phyloP scores from a whole-genome alignment of 352 stramenopile genomes.

The Phytopythium ostracodes region DNA sequence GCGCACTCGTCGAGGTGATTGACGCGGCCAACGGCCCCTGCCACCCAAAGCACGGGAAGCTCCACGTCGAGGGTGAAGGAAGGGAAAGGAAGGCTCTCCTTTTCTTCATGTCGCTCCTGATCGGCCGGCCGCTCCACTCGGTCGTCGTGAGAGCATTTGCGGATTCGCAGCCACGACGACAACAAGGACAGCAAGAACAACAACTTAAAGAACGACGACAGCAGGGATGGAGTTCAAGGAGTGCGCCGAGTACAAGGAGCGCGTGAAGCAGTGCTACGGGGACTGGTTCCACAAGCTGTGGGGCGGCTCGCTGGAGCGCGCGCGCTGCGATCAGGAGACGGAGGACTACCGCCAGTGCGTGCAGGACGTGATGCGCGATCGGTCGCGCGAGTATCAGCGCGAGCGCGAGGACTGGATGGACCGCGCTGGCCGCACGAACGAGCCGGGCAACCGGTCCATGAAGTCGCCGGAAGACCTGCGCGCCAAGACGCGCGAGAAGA shows the following conservation, averaged over 20 bases:
- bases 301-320: conserved; percentile 52
- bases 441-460: conserved; percentile 14
- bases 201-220: conserved; percentile 16
- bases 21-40: too few relatives aligned
- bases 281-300: conserved; percentile 81
- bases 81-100: too few relatives aligned
- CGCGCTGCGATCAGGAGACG: conserved; percentile 67
- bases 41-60: too few relatives aligned
- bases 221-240: conserved; percentile 33
- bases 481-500: conserved; percentile 24
- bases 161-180: neutral
- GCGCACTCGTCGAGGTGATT: neutral
- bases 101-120: too few relatives aligned
- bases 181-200: neutral
- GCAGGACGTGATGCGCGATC: conserved; percentile 45
- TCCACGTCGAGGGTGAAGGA: too few relatives aligned
- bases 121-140: too few relatives aligned
- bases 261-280: conserved; percentile 76
- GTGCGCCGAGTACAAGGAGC: conserved; percentile 74
- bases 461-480: conserved; percentile 19
- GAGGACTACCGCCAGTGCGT: conserved; percentile 73
- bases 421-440: conserved; percentile 30
- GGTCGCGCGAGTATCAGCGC: conserved; percentile 23
- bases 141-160: too few relatives aligned
- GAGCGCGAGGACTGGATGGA: conserved; percentile 56